Evolutionary conservation across 371 early-diverging fungal species (phyloP).

Genomic region (Mucor circinelloides): DNA sequence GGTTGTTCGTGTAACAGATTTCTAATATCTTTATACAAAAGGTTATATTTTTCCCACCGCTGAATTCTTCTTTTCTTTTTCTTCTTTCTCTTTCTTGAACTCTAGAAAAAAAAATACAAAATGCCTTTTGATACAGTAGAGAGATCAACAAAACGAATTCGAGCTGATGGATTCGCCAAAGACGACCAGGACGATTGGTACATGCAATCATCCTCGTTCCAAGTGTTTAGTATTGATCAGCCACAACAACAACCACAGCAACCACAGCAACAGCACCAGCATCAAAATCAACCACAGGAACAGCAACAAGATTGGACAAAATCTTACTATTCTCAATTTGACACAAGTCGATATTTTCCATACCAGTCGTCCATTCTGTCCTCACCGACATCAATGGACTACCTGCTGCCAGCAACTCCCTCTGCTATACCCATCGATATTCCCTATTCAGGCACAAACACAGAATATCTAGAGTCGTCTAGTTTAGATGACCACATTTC

Average conservation of each 20-base stretch:
- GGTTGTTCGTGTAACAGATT: slow-evolving; percentile 23
- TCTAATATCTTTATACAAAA: slow-evolving; percentile 4
- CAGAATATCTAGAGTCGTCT: slow-evolving; percentile 12
- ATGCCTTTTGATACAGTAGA: slow-evolving; percentile 38
- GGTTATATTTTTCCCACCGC: slow-evolving; percentile 29
- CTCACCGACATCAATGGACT: slow-evolving; percentile 15
- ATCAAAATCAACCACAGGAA: not conserved
- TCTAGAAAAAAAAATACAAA: not conserved
- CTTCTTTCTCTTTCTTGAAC: slow-evolving; percentile 3
- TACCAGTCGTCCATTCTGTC: slow-evolving; percentile 12
- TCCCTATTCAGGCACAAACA: slow-evolving; percentile 9
- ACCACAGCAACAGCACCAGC: not conserved
- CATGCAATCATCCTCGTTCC: slow-evolving; percentile 11
- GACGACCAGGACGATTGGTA: slow-evolving; percentile 25
- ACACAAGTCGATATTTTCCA: not conserved
- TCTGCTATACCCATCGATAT: slow-evolving; percentile 25
- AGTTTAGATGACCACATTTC: slow-evolving; percentile 21
- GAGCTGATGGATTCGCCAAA: slow-evolving; percentile 12
- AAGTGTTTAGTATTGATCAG: slow-evolving; percentile 1
- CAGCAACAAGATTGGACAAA: slow-evolving; percentile 1
- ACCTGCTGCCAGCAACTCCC: slow-evolving; percentile 17
- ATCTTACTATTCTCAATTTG: not conserved
- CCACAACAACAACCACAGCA: not conserved
- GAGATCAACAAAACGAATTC: slow-evolving; percentile 27
- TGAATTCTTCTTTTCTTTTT: not conserved